Base-by-base conservation (phyloP, 1,284 basidiomycete species). In the Fistulinella cinereoalba region DNA sequence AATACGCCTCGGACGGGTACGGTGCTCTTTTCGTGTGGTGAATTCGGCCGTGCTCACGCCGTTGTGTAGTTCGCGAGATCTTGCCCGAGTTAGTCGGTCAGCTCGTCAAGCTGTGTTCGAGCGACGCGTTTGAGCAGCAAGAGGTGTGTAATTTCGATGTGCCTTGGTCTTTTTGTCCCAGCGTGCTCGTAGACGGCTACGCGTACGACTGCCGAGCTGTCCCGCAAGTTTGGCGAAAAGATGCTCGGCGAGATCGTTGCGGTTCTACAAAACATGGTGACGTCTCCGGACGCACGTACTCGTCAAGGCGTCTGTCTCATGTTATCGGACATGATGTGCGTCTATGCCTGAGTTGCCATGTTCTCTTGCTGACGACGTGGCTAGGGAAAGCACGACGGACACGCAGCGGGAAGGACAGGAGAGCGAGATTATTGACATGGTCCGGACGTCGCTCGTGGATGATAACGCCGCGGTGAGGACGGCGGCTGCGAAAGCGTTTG, bases 201-300 rank as follows among this genome's bases (percentile, higher is more conserved):
- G n/a, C 79, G 92, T 36, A 96, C 92, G 3, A 80, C 91, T 12
- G 79, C 81, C 21, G 97, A 99, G 65, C 70, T 98, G 2, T 97
- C 92, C 65, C 87, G 89, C 68, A 99, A 98, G 71, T 95, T 97
- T 56, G 96, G 97, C 37, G 97, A 99, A 65, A 86, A 88, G 51
- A 86, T 97, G 49, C 66, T 99, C 43, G 85, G 82, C 32, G 94
- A 96, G 59, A 84, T 94, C 42, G 77, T 97, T 55, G 75, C 83
- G 3, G 85, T 92, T 46, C 71, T 97, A 51, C 85, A 86, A 39
- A 67, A 72, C 13, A 88, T 85, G 54, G 79, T 85, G 10, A 71
- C 73, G 1, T 92, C 92, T 0, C 73, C 79, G 4, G 88, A 93
- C 64, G 66, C 85, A 11, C 77, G 81, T 46, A 89, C 86, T 27